Conservation (phyloP, 2,329 filamentous ascomycete genomes). For the Plectosphaerella sp. region DNA sequence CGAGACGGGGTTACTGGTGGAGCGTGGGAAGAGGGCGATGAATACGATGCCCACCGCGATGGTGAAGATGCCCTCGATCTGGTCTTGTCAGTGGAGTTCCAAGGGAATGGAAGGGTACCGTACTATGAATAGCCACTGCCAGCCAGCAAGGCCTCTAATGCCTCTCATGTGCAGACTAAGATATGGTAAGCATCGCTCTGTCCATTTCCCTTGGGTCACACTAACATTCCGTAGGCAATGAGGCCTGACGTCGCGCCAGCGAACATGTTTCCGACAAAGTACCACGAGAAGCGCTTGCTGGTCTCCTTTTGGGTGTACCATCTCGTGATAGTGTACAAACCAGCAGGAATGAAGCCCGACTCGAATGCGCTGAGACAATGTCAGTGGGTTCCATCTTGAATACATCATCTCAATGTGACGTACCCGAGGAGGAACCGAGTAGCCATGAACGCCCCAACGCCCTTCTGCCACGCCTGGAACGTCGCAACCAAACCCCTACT, state of each 20-base stretch:
- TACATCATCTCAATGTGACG: neutral
- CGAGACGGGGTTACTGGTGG: conserved; percentile 22
- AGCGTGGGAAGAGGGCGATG: conserved; percentile 22
- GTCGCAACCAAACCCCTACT: conserved; percentile 27
- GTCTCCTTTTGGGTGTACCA: conserved; percentile 44
- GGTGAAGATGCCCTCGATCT: conserved; percentile 32
- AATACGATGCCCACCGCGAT: conserved; percentile 25
- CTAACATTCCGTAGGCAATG: conserved; percentile 34
- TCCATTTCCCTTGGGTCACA: too few relatives aligned
- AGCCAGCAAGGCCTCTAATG: conserved; percentile 21
- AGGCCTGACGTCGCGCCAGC: conserved; percentile 33
- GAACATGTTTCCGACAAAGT: conserved; percentile 39
- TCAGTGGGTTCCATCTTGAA: neutral
- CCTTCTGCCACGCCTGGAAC: conserved; percentile 29
- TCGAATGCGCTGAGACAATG: conserved; percentile 16
- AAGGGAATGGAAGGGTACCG: neutral
- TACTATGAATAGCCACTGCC: conserved; percentile 29
- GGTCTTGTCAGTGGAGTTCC: neutral
- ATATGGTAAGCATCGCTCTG: too few relatives aligned
- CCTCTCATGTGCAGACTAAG: conserved; percentile 26
- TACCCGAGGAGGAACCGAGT: conserved; percentile 28
- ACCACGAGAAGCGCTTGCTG: conserved; percentile 38
- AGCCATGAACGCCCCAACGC: conserved; percentile 24
- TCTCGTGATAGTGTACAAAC: conserved; percentile 40
- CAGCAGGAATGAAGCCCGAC: conserved; percentile 40